Conservation (phyloP, 257 asterid genomes). For the Nicotiana undulata region DNA sequence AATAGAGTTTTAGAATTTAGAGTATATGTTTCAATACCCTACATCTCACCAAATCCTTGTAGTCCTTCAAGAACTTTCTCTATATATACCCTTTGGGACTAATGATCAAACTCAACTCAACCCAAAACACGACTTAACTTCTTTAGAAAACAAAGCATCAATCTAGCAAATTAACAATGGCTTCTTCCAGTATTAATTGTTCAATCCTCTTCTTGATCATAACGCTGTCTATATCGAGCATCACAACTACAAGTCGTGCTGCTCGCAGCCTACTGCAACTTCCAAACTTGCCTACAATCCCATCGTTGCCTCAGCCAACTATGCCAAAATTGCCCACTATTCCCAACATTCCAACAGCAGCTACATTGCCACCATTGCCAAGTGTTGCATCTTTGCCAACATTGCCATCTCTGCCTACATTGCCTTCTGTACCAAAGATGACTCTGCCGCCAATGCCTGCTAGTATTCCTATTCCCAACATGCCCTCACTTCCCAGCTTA, state of each 20-base stretch:
- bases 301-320: background rate
- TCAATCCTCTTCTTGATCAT: background rate
- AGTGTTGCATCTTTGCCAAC: background rate
- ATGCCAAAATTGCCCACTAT: background rate
- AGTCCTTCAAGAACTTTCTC: background rate
- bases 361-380: background rate
- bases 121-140: background rate
- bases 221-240: background rate
- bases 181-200: background rate
- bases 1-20: background rate
- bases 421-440: constrained; percentile 5
- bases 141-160: background rate
- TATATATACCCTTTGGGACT: background rate
- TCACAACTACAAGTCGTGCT: background rate
- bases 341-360: background rate
- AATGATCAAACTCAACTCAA: background rate
- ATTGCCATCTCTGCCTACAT: background rate
- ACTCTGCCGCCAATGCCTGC: constrained; percentile 2
- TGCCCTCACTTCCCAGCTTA: background rate
- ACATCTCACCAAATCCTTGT: background rate
- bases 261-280: constrained; percentile 5
- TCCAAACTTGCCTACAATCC: background rate
- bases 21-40: background rate
- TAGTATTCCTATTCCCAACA: background rate
- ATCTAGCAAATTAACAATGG: background rate